Evolutionary conservation across 495 filamentous ascomycete species (phyloP).

Genomic region (Lophiotrema nucula): DNA sequence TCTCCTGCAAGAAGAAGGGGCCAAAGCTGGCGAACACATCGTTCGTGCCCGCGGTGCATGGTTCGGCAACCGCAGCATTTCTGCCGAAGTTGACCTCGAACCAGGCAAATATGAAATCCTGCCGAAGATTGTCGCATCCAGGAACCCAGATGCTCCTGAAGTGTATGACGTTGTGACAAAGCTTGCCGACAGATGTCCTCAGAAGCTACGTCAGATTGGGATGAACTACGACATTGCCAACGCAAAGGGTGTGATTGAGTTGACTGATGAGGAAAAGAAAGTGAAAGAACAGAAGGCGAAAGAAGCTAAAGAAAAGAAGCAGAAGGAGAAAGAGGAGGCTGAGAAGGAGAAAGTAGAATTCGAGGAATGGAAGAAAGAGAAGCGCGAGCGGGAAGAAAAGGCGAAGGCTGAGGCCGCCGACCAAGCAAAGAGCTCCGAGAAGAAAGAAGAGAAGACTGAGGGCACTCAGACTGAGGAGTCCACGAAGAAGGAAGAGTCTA

Average conservation of each 20-base stretch:
- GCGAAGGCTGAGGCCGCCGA: conserved; percentile 11
- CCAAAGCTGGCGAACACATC: conserved; percentile 73
- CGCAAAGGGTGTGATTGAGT: conserved; percentile 30
- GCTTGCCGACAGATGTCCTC: conserved; percentile 25
- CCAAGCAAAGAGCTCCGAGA: conserved; percentile 1
- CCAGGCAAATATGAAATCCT: conserved; percentile 76
- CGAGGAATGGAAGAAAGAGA: conserved; percentile 28
- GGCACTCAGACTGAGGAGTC: not conserved
- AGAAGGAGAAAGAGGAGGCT: conserved; percentile 27
- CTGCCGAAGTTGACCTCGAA: conserved; percentile 78
- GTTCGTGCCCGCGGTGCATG: conserved; percentile 69
- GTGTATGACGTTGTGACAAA: conserved; percentile 30
- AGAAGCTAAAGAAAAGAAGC: conserved; percentile 31
- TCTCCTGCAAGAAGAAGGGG: conserved; percentile 67
- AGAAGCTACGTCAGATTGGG: conserved; percentile 35
- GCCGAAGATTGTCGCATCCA: conserved; percentile 69
- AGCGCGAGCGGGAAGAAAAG: conserved; percentile 21
- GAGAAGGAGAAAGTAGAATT: conserved; percentile 26
- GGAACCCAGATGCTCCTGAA: conserved; percentile 1
- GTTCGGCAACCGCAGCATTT: conserved; percentile 71
- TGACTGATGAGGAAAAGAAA: conserved; percentile 28
- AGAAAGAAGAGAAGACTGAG: conserved; percentile 4
- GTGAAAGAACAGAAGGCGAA: conserved; percentile 27
- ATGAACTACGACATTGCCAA: conserved; percentile 35
- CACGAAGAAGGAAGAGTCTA: conserved; percentile 3